Conservation (phyloP, 2,329 filamentous ascomycete genomes). For the Hypoxylon sp. region DNA sequence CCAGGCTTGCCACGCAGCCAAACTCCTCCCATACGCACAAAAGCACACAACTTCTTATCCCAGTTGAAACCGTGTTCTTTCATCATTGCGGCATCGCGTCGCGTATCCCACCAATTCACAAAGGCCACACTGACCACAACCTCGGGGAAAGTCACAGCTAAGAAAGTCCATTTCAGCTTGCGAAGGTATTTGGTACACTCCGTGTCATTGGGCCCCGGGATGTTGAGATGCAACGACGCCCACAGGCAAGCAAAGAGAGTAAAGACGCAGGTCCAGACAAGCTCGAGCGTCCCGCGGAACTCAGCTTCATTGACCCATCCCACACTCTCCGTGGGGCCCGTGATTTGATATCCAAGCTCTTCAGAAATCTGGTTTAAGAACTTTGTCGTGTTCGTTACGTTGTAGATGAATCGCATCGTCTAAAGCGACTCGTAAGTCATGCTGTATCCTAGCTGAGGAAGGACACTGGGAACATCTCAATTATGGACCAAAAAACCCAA, state of each 20-base stretch:
- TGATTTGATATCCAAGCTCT: conserved; percentile 1
- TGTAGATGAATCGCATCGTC: background rate
- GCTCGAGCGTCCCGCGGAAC: background rate
- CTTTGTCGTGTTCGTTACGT: background rate
- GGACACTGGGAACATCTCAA: background rate
- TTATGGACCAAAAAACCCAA: background rate
- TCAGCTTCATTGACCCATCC: background rate
- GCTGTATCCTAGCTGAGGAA: background rate
- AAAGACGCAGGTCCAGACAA: conserved; percentile 1
- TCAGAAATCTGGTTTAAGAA: background rate
- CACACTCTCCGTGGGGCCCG: background rate
- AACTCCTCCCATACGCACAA: conserved; percentile 1
- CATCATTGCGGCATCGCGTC: conserved; percentile 1
- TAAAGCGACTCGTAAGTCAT: background rate
- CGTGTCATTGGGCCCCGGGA: background rate
- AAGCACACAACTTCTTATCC: background rate
- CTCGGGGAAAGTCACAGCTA: background rate
- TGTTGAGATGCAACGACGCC: conserved; percentile 1
- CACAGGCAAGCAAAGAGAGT: background rate
- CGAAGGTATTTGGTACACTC: background rate
- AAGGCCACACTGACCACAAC: conserved; percentile 1
- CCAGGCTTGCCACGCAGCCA: background rate
- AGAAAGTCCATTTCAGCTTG: background rate
- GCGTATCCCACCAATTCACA: background rate
- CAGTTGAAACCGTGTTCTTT: background rate